Conservation (phyloP, 2,329 filamentous ascomycete genomes). For the Epichloe baconii region DNA sequence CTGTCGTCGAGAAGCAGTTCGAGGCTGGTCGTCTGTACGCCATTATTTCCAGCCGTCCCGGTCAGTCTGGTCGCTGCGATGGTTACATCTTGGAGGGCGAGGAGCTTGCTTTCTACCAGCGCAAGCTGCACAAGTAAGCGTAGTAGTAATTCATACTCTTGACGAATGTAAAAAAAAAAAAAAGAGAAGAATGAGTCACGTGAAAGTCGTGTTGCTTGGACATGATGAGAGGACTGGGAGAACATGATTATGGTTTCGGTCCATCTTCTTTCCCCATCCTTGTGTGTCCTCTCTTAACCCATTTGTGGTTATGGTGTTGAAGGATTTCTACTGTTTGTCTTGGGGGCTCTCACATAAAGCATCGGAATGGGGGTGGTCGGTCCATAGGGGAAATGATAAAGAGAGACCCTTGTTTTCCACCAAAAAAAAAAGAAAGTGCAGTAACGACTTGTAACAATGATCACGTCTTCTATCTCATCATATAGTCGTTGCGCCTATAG, state of each 20-base stretch:
- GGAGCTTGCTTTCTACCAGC: slow-evolving; percentile 99
- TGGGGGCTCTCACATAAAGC: background rate
- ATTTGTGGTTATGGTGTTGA: slow-evolving; percentile 1
- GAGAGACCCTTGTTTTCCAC: background rate
- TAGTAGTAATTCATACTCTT: background rate
- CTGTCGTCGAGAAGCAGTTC: slow-evolving; percentile 92
- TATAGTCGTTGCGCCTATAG: background rate
- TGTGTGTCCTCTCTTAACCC: background rate
- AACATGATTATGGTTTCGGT: background rate
- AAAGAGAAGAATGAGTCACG: background rate
- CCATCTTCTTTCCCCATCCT: background rate
- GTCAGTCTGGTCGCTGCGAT: slow-evolving; percentile 92
- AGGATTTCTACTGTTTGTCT: background rate
- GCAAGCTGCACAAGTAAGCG: slow-evolving; percentile 93
- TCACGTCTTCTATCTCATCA: background rate
- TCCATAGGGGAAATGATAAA: slow-evolving; percentile 2
- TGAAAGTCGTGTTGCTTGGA: background rate
- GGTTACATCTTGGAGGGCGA: slow-evolving; percentile 99
- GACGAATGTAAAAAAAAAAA: no score
- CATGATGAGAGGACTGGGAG: background rate
- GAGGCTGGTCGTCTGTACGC: slow-evolving; percentile 97
- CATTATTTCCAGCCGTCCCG: slow-evolving; percentile 82
- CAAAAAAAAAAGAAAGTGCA: background rate
- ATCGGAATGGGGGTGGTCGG: background rate
- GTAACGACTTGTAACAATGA: background rate